Percentiles rank a stretch among this genome's conserved stretches.
phyloP scores from a whole-genome alignment of 2,329 filamentous ascomycete species.

The Beauveria medogensis region DNA sequence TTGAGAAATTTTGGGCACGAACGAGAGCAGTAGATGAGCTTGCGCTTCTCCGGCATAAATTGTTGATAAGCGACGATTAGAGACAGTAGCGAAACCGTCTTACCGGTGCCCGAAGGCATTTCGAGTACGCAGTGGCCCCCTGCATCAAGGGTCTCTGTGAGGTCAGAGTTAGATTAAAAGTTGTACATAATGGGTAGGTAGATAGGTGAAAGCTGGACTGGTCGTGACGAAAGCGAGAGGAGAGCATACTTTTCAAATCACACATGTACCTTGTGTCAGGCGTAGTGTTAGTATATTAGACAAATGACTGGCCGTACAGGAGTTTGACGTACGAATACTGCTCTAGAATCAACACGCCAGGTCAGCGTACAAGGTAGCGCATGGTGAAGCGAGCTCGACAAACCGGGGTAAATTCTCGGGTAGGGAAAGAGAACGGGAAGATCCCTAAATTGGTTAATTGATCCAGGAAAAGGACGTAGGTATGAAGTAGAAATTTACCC shows the following conservation, averaged over 20 bases:
- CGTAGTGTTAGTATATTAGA: neutral
- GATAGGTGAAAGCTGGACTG: neutral
- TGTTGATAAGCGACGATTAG: slow-evolving; percentile 96
- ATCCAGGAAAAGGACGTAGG: neutral
- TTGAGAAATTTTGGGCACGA: neutral
- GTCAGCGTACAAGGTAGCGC: slow-evolving; percentile 9
- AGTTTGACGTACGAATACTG: slow-evolving; percentile 43
- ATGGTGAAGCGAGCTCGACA: slow-evolving; percentile 13
- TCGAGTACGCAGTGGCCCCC: slow-evolving; percentile 94
- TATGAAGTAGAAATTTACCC: slow-evolving; percentile 28
- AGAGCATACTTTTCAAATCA: slow-evolving; percentile 42
- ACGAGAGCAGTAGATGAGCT: slow-evolving; percentile 98
- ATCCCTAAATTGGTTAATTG: slow-evolving; percentile 31
- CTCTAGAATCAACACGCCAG: slow-evolving; percentile 26
- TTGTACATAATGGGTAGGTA: neutral
- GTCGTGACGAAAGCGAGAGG: slow-evolving; percentile 2
- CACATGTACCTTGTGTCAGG: slow-evolving; percentile 43
- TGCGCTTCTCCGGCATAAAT: slow-evolving; percentile 84
- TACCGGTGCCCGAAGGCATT: slow-evolving; percentile 98
- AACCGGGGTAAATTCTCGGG: slow-evolving; percentile 50
- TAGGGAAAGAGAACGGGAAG: slow-evolving; percentile 51
- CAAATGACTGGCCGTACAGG: neutral
- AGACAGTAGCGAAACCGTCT: slow-evolving; percentile 90
- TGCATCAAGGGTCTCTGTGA: slow-evolving; percentile 69
- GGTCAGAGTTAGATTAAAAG: neutral